Evolutionary conservation across 768 basidiomycete genomes (phyloP).

Genomic region (Panaeolus papilionaceus): DNA sequence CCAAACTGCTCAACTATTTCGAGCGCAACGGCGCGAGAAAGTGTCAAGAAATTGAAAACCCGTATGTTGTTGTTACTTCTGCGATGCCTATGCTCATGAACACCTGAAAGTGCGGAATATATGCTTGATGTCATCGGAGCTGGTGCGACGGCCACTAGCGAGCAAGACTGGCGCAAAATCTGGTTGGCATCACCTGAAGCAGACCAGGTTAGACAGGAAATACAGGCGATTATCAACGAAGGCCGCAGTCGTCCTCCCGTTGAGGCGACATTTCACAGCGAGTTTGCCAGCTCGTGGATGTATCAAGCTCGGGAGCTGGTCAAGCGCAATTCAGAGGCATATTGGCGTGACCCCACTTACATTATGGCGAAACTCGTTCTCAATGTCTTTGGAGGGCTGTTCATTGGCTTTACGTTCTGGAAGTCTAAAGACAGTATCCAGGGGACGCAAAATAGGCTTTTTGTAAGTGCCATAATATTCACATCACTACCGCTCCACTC

Average conservation of each 20-base stretch:
- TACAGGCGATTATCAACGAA: constrained; percentile 55
- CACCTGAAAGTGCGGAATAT: constrained; percentile 56
- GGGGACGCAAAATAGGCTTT: constrained; percentile 70
- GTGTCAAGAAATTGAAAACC: constrained; percentile 74
- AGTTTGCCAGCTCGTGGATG: constrained; percentile 60
- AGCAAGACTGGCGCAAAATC: constrained; percentile 60
- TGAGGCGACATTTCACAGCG: constrained; percentile 40
- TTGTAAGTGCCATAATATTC: constrained; percentile 46
- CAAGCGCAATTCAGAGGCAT: constrained; percentile 47
- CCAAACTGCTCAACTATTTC: constrained; percentile 75
- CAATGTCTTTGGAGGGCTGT: constrained; percentile 58
- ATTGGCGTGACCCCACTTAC: constrained; percentile 70
- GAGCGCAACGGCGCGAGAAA: constrained; percentile 66
- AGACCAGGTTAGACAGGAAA: constrained; percentile 37
- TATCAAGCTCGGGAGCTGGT: constrained; percentile 52
- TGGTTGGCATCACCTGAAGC: constrained; percentile 50
- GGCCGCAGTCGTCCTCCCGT: constrained; percentile 52
- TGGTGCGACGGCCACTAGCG: constrained; percentile 61
- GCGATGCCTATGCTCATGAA: constrained; percentile 20
- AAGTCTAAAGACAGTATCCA: constrained; percentile 58
- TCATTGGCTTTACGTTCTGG: constrained; percentile 72
- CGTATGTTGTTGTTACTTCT: constrained; percentile 46
- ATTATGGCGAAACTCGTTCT: constrained; percentile 62
- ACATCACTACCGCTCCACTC: too few species aligned
- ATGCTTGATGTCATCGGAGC: constrained; percentile 79